Base-by-base conservation (phyloP, 805 yeast species). In the Metschnikowia dekortorum region DNA sequence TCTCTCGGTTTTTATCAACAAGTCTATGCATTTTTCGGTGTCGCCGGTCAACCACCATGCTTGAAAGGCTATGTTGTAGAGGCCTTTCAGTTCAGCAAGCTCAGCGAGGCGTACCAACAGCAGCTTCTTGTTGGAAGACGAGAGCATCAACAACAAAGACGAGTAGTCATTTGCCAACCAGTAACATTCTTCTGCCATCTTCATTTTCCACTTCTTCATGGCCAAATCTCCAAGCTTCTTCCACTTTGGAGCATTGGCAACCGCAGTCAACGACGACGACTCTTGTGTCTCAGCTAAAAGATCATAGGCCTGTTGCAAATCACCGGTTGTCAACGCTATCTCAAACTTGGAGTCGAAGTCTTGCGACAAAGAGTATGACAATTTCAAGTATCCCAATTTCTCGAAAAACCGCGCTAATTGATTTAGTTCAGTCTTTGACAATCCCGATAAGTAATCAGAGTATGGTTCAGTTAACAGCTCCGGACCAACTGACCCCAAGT, bases 311-410 rank as follows among this genome's bases (percentile, higher is more conserved):
- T 85, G 77, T 2, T 70, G 65, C 54, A 94, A 80, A 61, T 87
- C 79, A 48, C 81, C 80, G n/a, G 90, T 82, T 49, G 84, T 78
- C 44, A 94, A 72, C 8, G 97, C 92, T 52, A 94, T 81, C 62
- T 89, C 97, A 66, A 94, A 94, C 67, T 83, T 87, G 64, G 95
- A 96, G 65, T 92, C 98, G 46, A 80, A 71, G 67, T 94, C 99
- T 57, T 84, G 87, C 4, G 97, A 83, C 47, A 91, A 79, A 45
- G 86, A 78, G 50, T 86, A 76, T 2, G 99, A 97, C 62, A 89
- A 87, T 54, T 89, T 85, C 57, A 81, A 78, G 66, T 81, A 86
- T 22, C 95, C 97, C 71, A 90, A 96, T 56, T 91, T 89, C 71
- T 95, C 98, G 61, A 94, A 79, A 73, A 94, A 94, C 63, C 97